Evolutionary conservation across 352 stramenopile genomes (phyloP).

Genomic region (Globisporangium sylvaticum): DNA sequence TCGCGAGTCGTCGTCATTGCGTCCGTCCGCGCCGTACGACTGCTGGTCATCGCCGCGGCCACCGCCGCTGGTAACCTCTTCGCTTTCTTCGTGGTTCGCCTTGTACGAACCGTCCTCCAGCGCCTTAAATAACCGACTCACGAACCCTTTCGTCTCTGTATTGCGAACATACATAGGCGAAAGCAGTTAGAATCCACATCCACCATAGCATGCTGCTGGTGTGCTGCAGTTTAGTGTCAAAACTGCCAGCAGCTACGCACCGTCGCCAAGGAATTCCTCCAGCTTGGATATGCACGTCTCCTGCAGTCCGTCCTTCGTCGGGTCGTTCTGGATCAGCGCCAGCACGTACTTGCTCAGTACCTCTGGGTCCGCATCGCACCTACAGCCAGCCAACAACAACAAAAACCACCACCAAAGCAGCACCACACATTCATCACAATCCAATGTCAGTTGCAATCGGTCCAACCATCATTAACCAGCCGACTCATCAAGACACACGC

Average conservation of each 20-base stretch:
- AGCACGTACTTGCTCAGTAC: slow-evolving; percentile 88
- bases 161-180: not conserved
- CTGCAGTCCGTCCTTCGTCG: slow-evolving; percentile 59
- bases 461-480: not conserved
- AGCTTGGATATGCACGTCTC: slow-evolving; percentile 76
- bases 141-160: slow-evolving; percentile 71
- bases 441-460: slow-evolving; percentile 4
- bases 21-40: slow-evolving; percentile 10
- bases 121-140: slow-evolving; percentile 64
- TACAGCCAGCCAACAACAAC: slow-evolving; percentile 22
- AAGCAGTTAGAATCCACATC: slow-evolving; percentile 3
- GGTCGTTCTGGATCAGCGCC: slow-evolving; percentile 81
- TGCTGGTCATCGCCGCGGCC: slow-evolving; percentile 8
- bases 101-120: slow-evolving; percentile 61
- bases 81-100: slow-evolving; percentile 25
- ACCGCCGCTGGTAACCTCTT: not conserved
- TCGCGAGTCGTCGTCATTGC: slow-evolving; percentile 26
- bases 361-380: slow-evolving; percentile 81
- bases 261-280: slow-evolving; percentile 83
- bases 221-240: not conserved
- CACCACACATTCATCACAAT: not conserved
- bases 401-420: slow-evolving; percentile 2
- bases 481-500: not conserved
- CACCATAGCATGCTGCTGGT: not conserved
- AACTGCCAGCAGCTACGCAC: slow-evolving; percentile 22